phyloP scores from a whole-genome alignment of 768 basidiomycete genomes.

The Grammothele lineata region DNA sequence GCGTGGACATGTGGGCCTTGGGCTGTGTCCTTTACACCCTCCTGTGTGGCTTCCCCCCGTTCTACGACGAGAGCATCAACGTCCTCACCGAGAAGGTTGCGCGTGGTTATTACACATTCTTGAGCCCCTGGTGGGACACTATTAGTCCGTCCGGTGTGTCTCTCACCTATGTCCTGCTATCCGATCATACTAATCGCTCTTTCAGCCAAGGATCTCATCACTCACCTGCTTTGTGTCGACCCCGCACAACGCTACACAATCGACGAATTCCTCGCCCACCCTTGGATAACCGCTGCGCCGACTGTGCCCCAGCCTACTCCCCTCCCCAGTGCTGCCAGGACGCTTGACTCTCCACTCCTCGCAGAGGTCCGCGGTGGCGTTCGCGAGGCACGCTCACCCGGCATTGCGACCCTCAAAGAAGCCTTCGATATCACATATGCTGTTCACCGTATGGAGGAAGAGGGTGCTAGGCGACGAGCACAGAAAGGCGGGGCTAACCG shows the following conservation, averaged over 20 bases:
- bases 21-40: constrained; percentile 99
- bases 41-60: constrained; percentile 95
- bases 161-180: neutral
- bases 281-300: constrained; percentile 81
- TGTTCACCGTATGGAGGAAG: constrained; percentile 99
- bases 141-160: constrained; percentile 71
- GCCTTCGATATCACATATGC: constrained; percentile 99
- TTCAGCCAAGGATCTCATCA: constrained; percentile 96
- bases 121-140: constrained; percentile 99
- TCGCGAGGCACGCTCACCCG: constrained; percentile 80
- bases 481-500: constrained; percentile 81
- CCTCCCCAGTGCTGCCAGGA: constrained; percentile 35
- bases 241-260: constrained; percentile 95
- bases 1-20: constrained; percentile 99
- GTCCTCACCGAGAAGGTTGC: constrained; percentile 98
- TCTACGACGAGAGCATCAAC: constrained; percentile 98
- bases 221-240: constrained; percentile 92
- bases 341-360: constrained; percentile 89
- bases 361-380: constrained; percentile 61
- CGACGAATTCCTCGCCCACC: constrained; percentile 94
- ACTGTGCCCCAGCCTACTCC: constrained; percentile 69
- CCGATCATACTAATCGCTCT: too few relatives aligned
- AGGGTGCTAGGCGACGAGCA: constrained; percentile 82
- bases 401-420: constrained; percentile 89
- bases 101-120: constrained; percentile 93